Conservation (phyloP, 495 filamentous ascomycete species). For the Daldinia grandis region DNA sequence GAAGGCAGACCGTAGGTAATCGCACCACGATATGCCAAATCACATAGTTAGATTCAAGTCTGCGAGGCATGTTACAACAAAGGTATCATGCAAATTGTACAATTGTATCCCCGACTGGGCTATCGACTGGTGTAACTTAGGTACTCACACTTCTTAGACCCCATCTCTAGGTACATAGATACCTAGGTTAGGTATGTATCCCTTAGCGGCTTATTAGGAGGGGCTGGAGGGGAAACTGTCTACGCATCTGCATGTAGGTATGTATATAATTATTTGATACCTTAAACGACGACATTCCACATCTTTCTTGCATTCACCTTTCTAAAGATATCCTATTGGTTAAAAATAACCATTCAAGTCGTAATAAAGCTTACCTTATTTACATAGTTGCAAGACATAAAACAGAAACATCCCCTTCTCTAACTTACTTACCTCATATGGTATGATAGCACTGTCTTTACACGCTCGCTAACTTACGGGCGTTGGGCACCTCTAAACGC, state of each 20-base stretch:
- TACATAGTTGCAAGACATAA: not conserved
- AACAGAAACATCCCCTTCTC: not conserved
- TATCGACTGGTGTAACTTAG: not conserved
- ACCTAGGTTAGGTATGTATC: no score
- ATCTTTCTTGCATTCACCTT: not conserved
- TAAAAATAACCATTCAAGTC: constrained; percentile 1
- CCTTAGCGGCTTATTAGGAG: not conserved
- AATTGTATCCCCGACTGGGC: not conserved
- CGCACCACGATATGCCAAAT: not conserved
- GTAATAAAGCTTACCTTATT: not conserved
- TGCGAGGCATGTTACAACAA: not conserved
- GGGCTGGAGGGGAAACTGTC: not conserved
- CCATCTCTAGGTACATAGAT: not conserved
- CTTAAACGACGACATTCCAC: not conserved
- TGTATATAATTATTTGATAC: constrained; percentile 1
- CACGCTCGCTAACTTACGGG: no score
- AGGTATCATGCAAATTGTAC: not conserved
- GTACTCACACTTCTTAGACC: not conserved
- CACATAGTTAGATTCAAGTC: not conserved
- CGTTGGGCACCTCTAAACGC: not conserved
- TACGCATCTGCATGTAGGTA: not conserved
- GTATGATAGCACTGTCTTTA: not conserved
- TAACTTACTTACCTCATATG: not conserved
- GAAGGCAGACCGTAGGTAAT: no score
- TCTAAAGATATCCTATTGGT: constrained; percentile 10